Percentiles rank a stretch among this genome's conserved stretches.
Conservation (phyloP, 2,329 filamentous ascomycete genomes). For the Zasmidium citrigriseum region DNA sequence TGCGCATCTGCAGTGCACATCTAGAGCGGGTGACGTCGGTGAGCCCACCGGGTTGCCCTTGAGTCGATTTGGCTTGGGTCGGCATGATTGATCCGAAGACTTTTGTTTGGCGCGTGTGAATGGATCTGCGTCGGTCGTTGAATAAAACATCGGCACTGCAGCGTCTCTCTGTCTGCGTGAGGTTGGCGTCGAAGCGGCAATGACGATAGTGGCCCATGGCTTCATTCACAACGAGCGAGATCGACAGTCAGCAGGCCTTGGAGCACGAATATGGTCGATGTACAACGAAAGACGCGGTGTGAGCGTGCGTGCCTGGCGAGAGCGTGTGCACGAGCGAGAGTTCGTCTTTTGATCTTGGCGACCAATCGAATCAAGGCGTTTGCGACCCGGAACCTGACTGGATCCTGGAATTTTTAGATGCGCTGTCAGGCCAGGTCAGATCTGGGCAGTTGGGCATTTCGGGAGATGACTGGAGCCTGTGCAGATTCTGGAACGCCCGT, state of each 20-base stretch:
- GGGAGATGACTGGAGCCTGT: not conserved
- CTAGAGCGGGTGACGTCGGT: too few relatives aligned
- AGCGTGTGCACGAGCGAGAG: not conserved
- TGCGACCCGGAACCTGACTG: not conserved
- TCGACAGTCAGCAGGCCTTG: not conserved
- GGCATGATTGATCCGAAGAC: not conserved
- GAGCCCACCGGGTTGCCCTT: not conserved
- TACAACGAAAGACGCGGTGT: not conserved
- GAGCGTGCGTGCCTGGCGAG: not conserved
- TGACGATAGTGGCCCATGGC: not conserved
- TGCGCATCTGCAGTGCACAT: too few relatives aligned
- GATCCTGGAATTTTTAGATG: not conserved
- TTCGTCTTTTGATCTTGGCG: not conserved
- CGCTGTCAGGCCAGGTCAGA: not conserved
- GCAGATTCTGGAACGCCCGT: not conserved
- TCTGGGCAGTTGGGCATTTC: not conserved
- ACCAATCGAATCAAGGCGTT: not conserved
- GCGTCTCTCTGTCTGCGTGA: too few relatives aligned
- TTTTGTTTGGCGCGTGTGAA: not conserved
- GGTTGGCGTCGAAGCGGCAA: not conserved
- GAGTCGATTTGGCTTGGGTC: not conserved
- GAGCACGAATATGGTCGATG: not conserved
- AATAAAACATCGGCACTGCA: too few relatives aligned
- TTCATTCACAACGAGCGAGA: not conserved
- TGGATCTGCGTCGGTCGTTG: too few relatives aligned